phyloP scores from a whole-genome alignment of 192 early-diverging fungal genomes.

The Coemansia sp. region DNA sequence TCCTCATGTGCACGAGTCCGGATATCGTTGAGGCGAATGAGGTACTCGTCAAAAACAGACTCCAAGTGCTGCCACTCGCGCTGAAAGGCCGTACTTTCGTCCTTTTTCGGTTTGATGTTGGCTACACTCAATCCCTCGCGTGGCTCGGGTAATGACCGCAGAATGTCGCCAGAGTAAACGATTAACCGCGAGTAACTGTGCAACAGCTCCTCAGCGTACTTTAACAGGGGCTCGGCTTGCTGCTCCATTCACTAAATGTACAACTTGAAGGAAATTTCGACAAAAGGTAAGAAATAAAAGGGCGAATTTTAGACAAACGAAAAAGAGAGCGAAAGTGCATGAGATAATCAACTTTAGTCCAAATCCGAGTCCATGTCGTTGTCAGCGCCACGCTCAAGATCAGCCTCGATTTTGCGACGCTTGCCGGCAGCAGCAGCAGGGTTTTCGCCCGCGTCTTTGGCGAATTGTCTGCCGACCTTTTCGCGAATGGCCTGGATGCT shows the following conservation, averaged over 20 bases:
- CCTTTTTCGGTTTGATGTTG: constrained; percentile 52
- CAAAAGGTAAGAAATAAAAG: constrained; percentile 2
- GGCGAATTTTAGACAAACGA: not conserved
- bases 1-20: constrained; percentile 48
- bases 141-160: constrained; percentile 44
- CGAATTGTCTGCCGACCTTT: constrained; percentile 81
- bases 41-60: constrained; percentile 43
- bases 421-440: constrained; percentile 51
- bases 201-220: constrained; percentile 44
- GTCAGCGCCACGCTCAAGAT: constrained; percentile 12
- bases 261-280: not conserved
- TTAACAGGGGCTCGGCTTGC: constrained; percentile 31
- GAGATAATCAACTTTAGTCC: not conserved
- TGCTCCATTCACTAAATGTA: constrained; percentile 19
- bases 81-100: constrained; percentile 36
- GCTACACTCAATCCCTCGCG: constrained; percentile 45
- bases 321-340: not conserved
- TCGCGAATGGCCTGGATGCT: constrained; percentile 78
- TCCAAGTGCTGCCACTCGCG: constrained; percentile 53
- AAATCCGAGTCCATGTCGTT: constrained; percentile 28
- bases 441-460: constrained; percentile 58
- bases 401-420: constrained; percentile 65
- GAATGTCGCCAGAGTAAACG: constrained; percentile 52
- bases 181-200: constrained; percentile 50
- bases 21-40: constrained; percentile 44